Evolutionary conservation across 345 rosid species (phyloP).

Genomic region (Dovyalis caffra): DNA sequence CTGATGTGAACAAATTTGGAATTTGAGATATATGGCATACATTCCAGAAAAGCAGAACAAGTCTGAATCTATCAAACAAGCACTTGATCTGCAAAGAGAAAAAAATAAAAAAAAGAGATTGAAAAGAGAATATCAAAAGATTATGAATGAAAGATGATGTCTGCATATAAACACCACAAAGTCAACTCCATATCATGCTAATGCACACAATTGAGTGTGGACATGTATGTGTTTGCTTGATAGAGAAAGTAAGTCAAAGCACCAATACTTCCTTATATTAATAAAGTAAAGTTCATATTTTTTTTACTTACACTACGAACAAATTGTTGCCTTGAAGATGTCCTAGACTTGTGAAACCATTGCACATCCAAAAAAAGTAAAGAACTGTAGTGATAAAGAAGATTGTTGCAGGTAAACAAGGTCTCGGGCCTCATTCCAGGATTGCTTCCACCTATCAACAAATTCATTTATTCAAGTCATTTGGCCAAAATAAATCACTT

Average conservation of each 20-base stretch:
- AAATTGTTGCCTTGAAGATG: too few relatives aligned
- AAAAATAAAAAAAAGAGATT: neutral
- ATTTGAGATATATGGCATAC: neutral
- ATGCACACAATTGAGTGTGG: neutral
- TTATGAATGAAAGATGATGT: neutral
- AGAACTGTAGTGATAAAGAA: neutral
- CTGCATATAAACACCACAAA: neutral
- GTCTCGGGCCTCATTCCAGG: neutral
- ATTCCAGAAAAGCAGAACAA: neutral
- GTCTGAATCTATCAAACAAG: slow-evolving; percentile 5
- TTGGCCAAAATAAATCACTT: neutral
- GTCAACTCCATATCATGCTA: neutral
- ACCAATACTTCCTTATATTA: neutral
- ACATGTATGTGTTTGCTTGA: neutral
- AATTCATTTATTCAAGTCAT: neutral
- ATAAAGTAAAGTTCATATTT: neutral
- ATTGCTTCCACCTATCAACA: neutral
- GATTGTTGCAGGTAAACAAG: neutral
- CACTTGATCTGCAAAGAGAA: neutral
- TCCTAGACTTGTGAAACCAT: too few relatives aligned
- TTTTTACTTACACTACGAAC: too few relatives aligned
- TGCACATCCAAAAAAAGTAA: too few relatives aligned
- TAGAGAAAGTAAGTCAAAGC: neutral
- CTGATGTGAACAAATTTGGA: neutral
- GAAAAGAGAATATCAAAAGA: neutral